phyloP scores from a whole-genome alignment of 805 yeast genomes.

The Sugiyamaella floridensis region DNA sequence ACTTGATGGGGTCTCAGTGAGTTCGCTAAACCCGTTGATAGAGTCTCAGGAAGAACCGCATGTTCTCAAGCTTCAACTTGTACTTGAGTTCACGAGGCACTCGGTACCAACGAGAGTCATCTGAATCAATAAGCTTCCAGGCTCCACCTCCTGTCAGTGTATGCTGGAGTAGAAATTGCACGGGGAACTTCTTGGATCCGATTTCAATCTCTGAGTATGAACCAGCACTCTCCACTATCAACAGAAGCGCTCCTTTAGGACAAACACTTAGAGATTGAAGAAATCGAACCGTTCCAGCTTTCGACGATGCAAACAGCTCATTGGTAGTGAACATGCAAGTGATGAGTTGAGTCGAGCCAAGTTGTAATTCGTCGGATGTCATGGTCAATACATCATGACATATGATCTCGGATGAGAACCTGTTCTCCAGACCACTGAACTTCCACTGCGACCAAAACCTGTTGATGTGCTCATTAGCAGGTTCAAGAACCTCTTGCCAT shows the following conservation, averaged over 20 bases:
- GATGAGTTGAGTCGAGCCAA: slow-evolving; percentile 41
- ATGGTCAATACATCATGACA: slow-evolving; percentile 21
- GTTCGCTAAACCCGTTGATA: slow-evolving; percentile 45
- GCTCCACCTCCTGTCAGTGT: slow-evolving; percentile 54
- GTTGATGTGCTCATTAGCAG: slow-evolving; percentile 40
- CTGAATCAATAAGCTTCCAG: slow-evolving; percentile 60
- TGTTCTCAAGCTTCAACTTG: slow-evolving; percentile 68
- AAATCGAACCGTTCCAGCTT: slow-evolving; percentile 51
- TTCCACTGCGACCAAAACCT: slow-evolving; percentile 40
- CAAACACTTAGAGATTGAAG: slow-evolving; percentile 52
- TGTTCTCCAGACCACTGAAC: neutral
- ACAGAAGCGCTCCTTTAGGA: slow-evolving; percentile 47
- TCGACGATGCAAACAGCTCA: slow-evolving; percentile 69
- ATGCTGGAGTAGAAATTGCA: slow-evolving; percentile 72
- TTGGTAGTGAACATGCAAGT: slow-evolving; percentile 81
- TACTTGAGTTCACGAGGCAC: slow-evolving; percentile 47
- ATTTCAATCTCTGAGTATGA: slow-evolving; percentile 74
- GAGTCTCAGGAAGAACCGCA: slow-evolving; percentile 77
- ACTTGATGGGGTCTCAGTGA: too few species aligned
- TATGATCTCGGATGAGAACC: neutral
- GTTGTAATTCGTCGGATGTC: slow-evolving; percentile 21
- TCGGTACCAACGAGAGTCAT: slow-evolving; percentile 81
- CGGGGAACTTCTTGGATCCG: slow-evolving; percentile 73
- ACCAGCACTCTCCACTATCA: slow-evolving; percentile 85
- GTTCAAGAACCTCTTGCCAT: slow-evolving; percentile 53